Evolutionary conservation across 192 early-diverging fungal genomes (phyloP), one percentile per base, ranked within the genome.

Genomic region (Entomortierella lignicola): DNA sequence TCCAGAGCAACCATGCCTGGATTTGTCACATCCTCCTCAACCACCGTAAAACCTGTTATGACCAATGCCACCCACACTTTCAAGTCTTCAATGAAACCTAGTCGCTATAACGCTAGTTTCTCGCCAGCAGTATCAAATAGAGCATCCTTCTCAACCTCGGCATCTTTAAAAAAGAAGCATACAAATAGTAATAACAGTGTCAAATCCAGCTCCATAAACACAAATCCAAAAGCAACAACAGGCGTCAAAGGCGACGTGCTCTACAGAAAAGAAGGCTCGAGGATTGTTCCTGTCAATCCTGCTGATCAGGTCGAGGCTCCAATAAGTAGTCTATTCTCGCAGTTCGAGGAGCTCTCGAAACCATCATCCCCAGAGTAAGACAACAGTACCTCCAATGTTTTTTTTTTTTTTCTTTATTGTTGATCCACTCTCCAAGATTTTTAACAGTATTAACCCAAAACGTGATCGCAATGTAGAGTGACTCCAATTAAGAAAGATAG

Each of bases 191-290:
- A 37, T 37, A 4, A 10, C 34, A 10, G 34, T 37, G 34, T 4
- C 34, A 37, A 37, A 37, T 4, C 4, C 34, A 37, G 34, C 10
- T 10, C 44, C 44, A 20, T 15, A 47, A 39, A 37, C 8, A 37
- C 12, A 6, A 3, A 18, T 50, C 26, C 54, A 58, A 37, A 8
- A 37, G 52, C 44, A 11, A 4, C 44, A 47, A 47, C 32, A 17
- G 41, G 15, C 1, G 25, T 77, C 10, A 63, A 79, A 20, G 75
- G 56, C 0, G 75, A 79, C 13, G 75, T 79, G 23, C 47, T 79
- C 15, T 79, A 79, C 51, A 39, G 68, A 34, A 69, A 66, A 25
- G 68, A 79, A 26, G 66, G 66, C 0, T 51, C 48, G 39, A 79
- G 70, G 63, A 79, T 79, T 42, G 68, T 79, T 0, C 75, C 62